A percentile compares a stretch with the other conserved stretches of the same genome.
These are phyloP conservation scores for Crucibulum laeve DNA, from an alignment of 768 basidiomycete genomes.

Conservation along the genomic window DNA sequence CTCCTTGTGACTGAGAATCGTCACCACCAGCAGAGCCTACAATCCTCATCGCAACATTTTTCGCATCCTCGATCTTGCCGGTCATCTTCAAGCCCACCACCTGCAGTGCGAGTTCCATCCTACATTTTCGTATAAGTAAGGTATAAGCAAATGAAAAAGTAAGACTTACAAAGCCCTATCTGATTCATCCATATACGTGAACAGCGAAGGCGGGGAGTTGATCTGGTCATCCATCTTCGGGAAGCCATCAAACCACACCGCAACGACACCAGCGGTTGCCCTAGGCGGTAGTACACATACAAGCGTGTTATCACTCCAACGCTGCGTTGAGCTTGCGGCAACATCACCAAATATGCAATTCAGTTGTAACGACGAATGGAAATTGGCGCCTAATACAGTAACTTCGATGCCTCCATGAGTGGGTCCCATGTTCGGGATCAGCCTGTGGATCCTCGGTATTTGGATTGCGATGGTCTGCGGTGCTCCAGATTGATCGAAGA, in stretches of 20 bases:
- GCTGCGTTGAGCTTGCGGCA: conserved; percentile 75
- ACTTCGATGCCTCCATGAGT: conserved; percentile 93
- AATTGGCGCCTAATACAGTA: conserved; percentile 89
- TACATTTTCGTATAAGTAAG: conserved; percentile 23
- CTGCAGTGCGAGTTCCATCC: conserved; percentile 94
- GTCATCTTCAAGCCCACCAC: conserved; percentile 97
- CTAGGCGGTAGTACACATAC: conserved; percentile 89
- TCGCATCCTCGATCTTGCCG: conserved; percentile 89
- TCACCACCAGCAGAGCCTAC: conserved; percentile 70
- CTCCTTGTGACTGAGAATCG: conserved; percentile 32
- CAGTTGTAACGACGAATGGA: conserved; percentile 67
- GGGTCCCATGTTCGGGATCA: conserved; percentile 82
- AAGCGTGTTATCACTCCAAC: conserved; percentile 91
- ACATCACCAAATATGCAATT: conserved; percentile 85
- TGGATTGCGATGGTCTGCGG: conserved; percentile 44
- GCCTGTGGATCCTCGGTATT: conserved; percentile 74
- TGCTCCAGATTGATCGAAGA: conserved; percentile 50
- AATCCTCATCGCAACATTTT: conserved; percentile 90
- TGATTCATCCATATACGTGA: conserved; percentile 89
- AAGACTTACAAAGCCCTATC: conserved; percentile 78
- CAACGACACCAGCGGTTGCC: conserved; percentile 76
- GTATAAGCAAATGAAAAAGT: conserved; percentile 5
- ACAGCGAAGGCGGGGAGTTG: conserved; percentile 54
- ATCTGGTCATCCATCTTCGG: conserved; percentile 52
- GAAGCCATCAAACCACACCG: conserved; percentile 84